These are phyloP conservation scores for Amanita molliuscula DNA, from an alignment of 768 basidiomycete species.

Conservation along the genomic window DNA sequence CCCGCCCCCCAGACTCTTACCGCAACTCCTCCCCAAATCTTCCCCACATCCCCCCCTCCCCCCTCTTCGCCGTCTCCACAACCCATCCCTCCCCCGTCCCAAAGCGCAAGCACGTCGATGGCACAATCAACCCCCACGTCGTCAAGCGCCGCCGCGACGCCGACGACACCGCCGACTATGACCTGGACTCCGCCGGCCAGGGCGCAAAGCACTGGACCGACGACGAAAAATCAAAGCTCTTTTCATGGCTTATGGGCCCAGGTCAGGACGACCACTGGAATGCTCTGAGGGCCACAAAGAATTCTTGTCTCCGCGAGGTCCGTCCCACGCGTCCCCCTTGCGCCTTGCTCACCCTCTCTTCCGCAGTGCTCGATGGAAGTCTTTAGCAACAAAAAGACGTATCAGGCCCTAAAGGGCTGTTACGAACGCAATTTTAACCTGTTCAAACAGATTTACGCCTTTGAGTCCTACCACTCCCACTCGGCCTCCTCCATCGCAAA, in stretches of 20 bases:
- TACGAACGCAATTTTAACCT: slow-evolving; percentile 80
- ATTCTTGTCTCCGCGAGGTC: slow-evolving; percentile 75
- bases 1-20: slow-evolving; percentile 17
- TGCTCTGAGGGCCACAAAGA: slow-evolving; percentile 67
- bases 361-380: slow-evolving; percentile 59
- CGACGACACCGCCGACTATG: slow-evolving; percentile 31
- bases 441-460: slow-evolving; percentile 74
- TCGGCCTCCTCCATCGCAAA: slow-evolving; percentile 25
- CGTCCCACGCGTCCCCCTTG: background rate
- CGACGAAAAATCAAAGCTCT: slow-evolving; percentile 70
- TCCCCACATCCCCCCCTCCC: slow-evolving; percentile 20
- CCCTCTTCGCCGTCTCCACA: slow-evolving; percentile 26
- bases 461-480: slow-evolving; percentile 43
- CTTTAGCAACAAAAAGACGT: slow-evolving; percentile 70
- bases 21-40: slow-evolving; percentile 29
- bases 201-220: slow-evolving; percentile 83
- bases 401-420: slow-evolving; percentile 76
- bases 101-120: slow-evolving; percentile 46
- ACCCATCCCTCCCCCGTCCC: slow-evolving; percentile 25
- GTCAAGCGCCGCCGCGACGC: slow-evolving; percentile 37
- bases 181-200: slow-evolving; percentile 37
- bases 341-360: slow-evolving; percentile 2
- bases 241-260: slow-evolving; percentile 68
- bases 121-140: slow-evolving; percentile 20
- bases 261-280: slow-evolving; percentile 73